A percentile compares a stretch with the other conserved stretches of the same genome.
Conservation (phyloP, 1,284 basidiomycete species). For the Cystobasidium slooffiae region DNA sequence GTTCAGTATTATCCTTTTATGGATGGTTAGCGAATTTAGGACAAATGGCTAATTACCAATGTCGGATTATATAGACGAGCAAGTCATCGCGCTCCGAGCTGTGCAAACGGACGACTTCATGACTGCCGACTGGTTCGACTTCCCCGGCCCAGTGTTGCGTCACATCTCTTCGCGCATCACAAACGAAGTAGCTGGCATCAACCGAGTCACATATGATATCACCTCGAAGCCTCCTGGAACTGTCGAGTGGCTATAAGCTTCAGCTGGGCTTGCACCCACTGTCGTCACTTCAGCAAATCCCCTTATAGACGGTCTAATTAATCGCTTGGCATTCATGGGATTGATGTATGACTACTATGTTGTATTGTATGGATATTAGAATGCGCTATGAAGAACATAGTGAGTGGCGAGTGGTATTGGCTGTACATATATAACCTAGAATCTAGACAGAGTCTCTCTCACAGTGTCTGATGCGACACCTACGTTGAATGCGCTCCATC, state of each 20-base stretch:
- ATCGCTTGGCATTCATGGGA: neutral
- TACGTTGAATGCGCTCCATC: too few relatives aligned
- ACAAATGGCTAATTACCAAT: neutral
- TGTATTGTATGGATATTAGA: too few relatives aligned
- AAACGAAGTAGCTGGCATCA: conserved; percentile 90
- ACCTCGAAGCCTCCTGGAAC: conserved; percentile 94
- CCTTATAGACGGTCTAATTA: too few relatives aligned
- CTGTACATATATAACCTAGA: too few relatives aligned
- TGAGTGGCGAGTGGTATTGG: too few relatives aligned
- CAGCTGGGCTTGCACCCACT: neutral
- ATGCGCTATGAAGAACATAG: too few relatives aligned
- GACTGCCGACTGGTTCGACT: conserved; percentile 97
- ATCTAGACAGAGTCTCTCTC: too few relatives aligned
- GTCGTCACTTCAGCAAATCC: neutral
- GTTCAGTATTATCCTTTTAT: conserved; percentile 55
- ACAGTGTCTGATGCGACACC: too few relatives aligned
- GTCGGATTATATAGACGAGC: conserved; percentile 5
- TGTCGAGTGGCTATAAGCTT: conserved; percentile 31
- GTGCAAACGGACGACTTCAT: conserved; percentile 95
- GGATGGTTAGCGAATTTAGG: too few relatives aligned
- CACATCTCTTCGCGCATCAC: conserved; percentile 96
- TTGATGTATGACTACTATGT: too few relatives aligned
- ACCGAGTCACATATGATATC: conserved; percentile 74
- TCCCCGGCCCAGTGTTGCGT: conserved; percentile 87
- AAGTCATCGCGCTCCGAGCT: conserved; percentile 86